These are phyloP conservation scores for Fraxinus platypoda DNA, from an alignment of 305 asterid genomes.

Conservation along the genomic window DNA sequence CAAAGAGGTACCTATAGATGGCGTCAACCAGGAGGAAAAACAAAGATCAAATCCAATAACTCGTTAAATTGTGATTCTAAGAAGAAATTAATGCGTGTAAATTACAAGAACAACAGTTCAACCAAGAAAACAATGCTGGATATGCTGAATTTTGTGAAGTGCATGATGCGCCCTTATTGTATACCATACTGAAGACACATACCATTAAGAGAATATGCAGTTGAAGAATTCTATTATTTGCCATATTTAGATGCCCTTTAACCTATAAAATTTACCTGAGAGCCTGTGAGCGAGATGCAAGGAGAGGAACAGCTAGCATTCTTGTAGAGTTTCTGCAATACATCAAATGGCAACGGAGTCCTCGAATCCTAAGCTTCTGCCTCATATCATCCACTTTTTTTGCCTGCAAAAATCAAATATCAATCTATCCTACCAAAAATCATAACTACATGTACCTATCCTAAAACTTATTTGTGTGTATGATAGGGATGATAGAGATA, in stretches of 20 bases:
- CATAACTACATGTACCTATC: not conserved
- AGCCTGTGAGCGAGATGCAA: constrained; percentile 87
- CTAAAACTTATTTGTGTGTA: not conserved
- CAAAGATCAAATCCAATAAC: not conserved
- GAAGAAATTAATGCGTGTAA: not conserved
- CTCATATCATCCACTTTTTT: constrained; percentile 79
- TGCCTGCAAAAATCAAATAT: constrained; percentile 43
- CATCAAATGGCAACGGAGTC: constrained; percentile 83
- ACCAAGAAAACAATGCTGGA: not conserved
- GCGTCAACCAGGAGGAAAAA: not conserved
- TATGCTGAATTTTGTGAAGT: not conserved
- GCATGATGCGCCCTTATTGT: no score
- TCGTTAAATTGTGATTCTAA: not conserved
- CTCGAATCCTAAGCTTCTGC: constrained; percentile 88
- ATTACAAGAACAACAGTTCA: not conserved
- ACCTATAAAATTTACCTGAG: constrained; percentile 49
- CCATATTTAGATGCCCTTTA: not conserved
- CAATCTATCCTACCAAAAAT: not conserved
- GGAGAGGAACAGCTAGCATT: constrained; percentile 79
- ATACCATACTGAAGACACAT: no score
- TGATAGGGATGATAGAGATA: not conserved
- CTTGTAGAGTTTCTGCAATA: constrained; percentile 77
- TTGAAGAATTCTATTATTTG: not conserved
- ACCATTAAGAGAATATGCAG: no score
- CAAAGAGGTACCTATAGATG: constrained; percentile 66